phyloP scores from a whole-genome alignment of 2,329 filamentous ascomycete species.

The Penicillium decumbens region DNA sequence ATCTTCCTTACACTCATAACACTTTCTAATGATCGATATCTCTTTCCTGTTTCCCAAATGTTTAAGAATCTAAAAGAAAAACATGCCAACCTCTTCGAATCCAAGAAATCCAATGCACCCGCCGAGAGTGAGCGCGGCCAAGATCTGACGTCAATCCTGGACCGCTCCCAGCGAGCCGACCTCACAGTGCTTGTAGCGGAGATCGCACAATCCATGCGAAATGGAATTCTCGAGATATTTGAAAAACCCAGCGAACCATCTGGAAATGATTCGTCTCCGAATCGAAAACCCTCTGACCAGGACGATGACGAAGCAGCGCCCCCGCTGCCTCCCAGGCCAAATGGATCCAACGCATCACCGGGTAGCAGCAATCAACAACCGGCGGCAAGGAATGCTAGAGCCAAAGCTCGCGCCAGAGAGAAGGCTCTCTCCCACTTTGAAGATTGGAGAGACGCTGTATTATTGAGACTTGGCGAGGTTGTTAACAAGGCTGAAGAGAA shows the following conservation, averaged over 20 bases:
- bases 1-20: not conserved
- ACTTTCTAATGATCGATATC: not conserved
- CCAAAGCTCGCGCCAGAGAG: conserved; percentile 49
- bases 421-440: conserved; percentile 68
- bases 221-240: conserved; percentile 36
- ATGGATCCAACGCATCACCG: not conserved
- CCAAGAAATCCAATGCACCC: conserved; percentile 22
- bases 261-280: conserved; percentile 1
- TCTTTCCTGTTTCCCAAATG: conserved; percentile 15
- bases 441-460: conserved; percentile 70
- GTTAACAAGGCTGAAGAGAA: conserved; percentile 51
- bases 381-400: conserved; percentile 15
- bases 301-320: conserved; percentile 12
- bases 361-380: conserved; percentile 2
- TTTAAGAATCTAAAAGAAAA: conserved; percentile 35
- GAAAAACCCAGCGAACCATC: conserved; percentile 20
- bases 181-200: conserved; percentile 41
- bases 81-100: conserved; percentile 28
- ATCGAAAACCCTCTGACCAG: conserved; percentile 20
- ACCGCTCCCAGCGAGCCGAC: conserved; percentile 41
- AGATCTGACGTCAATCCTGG: conserved; percentile 42
- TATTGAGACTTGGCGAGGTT: conserved; percentile 67
- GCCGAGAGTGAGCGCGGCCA: conserved; percentile 28
- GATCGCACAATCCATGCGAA: conserved; percentile 41
- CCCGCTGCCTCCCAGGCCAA: conserved; percentile 10